A percentile compares a stretch with the other conserved stretches of the same genome.
Conservation (phyloP, 2,329 filamentous ascomycete species). For the Ophiosphaerella korrae region DNA sequence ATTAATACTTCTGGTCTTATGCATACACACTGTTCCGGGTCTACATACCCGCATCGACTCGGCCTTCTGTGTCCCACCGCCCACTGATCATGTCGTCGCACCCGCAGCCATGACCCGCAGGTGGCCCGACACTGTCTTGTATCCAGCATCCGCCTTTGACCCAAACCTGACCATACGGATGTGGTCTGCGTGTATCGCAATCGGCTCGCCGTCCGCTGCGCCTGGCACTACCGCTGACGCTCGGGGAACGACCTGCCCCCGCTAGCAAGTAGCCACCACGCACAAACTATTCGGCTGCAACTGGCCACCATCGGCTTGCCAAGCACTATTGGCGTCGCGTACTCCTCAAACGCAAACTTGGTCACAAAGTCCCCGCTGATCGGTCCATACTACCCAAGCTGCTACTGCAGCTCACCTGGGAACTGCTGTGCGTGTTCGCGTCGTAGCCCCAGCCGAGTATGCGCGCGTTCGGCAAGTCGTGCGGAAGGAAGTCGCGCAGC, state of each 20-base stretch:
- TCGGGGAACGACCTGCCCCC: constrained; percentile 40
- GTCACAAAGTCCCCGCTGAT: constrained; percentile 46
- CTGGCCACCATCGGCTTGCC: constrained; percentile 34
- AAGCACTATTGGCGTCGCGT: constrained; percentile 30
- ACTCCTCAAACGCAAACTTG: constrained; percentile 42
- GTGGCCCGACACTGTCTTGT: constrained; percentile 23
- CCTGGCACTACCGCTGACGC: constrained; percentile 46
- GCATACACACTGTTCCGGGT: background rate
- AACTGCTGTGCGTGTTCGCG: constrained; percentile 31
- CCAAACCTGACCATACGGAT: constrained; percentile 43
- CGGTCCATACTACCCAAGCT: constrained; percentile 41
- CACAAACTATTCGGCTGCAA: background rate
- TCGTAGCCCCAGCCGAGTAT: constrained; percentile 47
- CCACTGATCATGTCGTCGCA: constrained; percentile 10
- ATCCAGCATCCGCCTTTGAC: constrained; percentile 26
- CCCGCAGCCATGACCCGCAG: constrained; percentile 19
- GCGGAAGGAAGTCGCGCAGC: constrained; percentile 29
- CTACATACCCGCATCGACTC: constrained; percentile 22
- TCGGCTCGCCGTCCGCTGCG: constrained; percentile 36
- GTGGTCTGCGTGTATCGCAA: constrained; percentile 43
- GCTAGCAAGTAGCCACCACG: constrained; percentile 8
- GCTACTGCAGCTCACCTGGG: constrained; percentile 39
- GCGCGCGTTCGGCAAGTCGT: constrained; percentile 39
- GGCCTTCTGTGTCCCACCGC: constrained; percentile 15
- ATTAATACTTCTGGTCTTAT: background rate